Evolutionary conservation across 192 early-diverging fungal species (phyloP).

Genomic region (Entomortierella parvispora): DNA sequence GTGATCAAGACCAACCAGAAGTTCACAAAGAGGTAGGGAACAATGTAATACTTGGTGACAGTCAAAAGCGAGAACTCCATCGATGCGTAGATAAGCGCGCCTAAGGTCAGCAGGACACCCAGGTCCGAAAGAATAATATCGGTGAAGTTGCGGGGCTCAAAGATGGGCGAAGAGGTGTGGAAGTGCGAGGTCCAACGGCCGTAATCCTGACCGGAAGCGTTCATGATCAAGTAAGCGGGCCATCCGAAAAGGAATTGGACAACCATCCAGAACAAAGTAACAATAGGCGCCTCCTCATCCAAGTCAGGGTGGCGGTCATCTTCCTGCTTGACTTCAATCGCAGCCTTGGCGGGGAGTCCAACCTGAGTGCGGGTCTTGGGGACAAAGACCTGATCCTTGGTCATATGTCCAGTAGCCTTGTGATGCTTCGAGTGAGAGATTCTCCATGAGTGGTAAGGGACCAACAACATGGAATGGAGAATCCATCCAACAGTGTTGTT

Average conservation of each 20-base stretch:
- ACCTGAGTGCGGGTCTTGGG: slow-evolving; percentile 76
- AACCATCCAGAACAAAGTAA: slow-evolving; percentile 69
- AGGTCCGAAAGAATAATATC: slow-evolving; percentile 81
- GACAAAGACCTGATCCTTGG: slow-evolving; percentile 95
- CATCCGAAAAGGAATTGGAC: slow-evolving; percentile 86
- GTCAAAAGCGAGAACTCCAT: slow-evolving; percentile 63
- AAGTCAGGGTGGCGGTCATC: slow-evolving; percentile 58
- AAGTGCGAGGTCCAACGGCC: slow-evolving; percentile 85
- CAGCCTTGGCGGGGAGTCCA: slow-evolving; percentile 58
- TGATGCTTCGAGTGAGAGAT: slow-evolving; percentile 94
- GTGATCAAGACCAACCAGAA: slow-evolving; percentile 98
- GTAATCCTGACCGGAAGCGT: slow-evolving; percentile 85
- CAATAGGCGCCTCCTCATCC: slow-evolving; percentile 79
- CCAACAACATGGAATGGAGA: slow-evolving; percentile 89
- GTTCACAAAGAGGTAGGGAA: slow-evolving; percentile 95
- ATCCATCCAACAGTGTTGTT: slow-evolving; percentile 92
- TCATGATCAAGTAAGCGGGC: slow-evolving; percentile 86
- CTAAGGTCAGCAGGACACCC: slow-evolving; percentile 69
- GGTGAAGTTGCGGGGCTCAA: slow-evolving; percentile 76
- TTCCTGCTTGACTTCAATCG: slow-evolving; percentile 46
- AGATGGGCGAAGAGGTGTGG: slow-evolving; percentile 82
- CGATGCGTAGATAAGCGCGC: slow-evolving; percentile 61
- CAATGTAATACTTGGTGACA: slow-evolving; percentile 85
- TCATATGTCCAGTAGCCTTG: slow-evolving; percentile 90
- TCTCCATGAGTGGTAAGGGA: slow-evolving; percentile 95